These are phyloP conservation scores for Coniochaeta ligniaria DNA, from an alignment of 2,329 filamentous ascomycete species.

Conservation along the genomic window DNA sequence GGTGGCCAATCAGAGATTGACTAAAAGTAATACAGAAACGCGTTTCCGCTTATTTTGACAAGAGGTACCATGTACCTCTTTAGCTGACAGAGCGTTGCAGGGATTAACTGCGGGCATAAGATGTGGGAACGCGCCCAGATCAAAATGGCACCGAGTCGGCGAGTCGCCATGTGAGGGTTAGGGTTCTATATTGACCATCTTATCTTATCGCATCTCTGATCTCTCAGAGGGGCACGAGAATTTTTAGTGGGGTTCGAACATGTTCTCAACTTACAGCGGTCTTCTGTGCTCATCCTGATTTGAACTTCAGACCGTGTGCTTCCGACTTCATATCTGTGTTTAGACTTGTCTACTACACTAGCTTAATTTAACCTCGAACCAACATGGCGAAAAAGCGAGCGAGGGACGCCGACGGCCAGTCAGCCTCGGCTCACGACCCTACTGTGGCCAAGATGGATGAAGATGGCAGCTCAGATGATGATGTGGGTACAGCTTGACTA, in stretches of 20 bases:
- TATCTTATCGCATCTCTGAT: not conserved
- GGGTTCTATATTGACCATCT: not conserved
- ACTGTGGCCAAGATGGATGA: slow-evolving; percentile 28
- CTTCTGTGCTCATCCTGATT: not conserved
- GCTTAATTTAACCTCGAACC: not conserved
- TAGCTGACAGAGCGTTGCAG: not conserved
- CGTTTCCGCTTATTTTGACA: not conserved
- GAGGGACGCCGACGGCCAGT: slow-evolving; percentile 24
- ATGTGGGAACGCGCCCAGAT: not conserved
- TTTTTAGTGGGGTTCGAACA: not conserved
- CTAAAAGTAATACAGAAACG: slow-evolving; percentile 4
- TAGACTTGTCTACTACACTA: not conserved
- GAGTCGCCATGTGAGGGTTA: not conserved
- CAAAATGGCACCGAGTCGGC: not conserved
- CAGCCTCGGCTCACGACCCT: slow-evolving; percentile 13
- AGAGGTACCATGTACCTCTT: too few species aligned
- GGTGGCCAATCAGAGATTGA: not conserved
- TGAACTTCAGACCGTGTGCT: not conserved
- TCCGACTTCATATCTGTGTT: not conserved
- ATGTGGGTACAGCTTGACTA: slow-evolving; percentile 25
- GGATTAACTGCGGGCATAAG: not conserved
- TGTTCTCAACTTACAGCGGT: not conserved
- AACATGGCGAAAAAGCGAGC: slow-evolving; percentile 28
- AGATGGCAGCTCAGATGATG: slow-evolving; percentile 44
- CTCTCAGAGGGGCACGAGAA: not conserved